Conservation (phyloP, 495 filamentous ascomycete species). For the Aspergillus hancockii region DNA sequence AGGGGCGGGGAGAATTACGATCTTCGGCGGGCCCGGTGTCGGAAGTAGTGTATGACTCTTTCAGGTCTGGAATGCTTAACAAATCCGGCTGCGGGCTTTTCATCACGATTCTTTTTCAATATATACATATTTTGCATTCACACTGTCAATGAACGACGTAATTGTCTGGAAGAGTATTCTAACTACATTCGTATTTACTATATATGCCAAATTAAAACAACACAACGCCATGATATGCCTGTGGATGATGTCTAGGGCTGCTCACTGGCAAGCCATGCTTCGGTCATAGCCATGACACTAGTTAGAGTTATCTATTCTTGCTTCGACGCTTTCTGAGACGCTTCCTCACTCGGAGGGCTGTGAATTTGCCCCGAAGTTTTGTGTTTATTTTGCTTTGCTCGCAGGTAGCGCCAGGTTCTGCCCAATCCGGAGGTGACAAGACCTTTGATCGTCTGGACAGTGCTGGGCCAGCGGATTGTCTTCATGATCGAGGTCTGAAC, state of each 20-base stretch:
- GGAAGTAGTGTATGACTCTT: not conserved
- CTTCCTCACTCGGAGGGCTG: constrained; percentile 17
- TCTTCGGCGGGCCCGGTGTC: constrained; percentile 16
- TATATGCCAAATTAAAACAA: constrained; percentile 2
- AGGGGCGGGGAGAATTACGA: constrained; percentile 10
- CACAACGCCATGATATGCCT: constrained; percentile 24
- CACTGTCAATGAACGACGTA: constrained; percentile 9
- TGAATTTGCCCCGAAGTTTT: constrained; percentile 33
- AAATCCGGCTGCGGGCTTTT: not conserved
- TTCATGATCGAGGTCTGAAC: constrained; percentile 74
- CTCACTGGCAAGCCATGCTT: constrained; percentile 3
- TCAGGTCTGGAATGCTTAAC: not conserved
- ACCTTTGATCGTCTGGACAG: constrained; percentile 80
- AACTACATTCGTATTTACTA: constrained; percentile 7
- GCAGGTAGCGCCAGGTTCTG: constrained; percentile 71
- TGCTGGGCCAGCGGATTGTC: constrained; percentile 89
- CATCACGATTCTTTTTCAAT: not conserved
- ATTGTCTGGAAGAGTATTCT: constrained; percentile 7
- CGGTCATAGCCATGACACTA: constrained; percentile 5
- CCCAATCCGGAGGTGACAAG: constrained; percentile 70
- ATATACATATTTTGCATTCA: not conserved
- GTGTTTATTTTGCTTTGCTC: constrained; percentile 79
- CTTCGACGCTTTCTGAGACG: constrained; percentile 19
- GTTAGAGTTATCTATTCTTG: constrained; percentile 22
- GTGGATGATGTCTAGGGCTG: constrained; percentile 11